Evolutionary conservation across 495 filamentous ascomycete genomes (phyloP), one percentile per base, ranked within the genome.

Genomic region (Neurospora sp.): DNA sequence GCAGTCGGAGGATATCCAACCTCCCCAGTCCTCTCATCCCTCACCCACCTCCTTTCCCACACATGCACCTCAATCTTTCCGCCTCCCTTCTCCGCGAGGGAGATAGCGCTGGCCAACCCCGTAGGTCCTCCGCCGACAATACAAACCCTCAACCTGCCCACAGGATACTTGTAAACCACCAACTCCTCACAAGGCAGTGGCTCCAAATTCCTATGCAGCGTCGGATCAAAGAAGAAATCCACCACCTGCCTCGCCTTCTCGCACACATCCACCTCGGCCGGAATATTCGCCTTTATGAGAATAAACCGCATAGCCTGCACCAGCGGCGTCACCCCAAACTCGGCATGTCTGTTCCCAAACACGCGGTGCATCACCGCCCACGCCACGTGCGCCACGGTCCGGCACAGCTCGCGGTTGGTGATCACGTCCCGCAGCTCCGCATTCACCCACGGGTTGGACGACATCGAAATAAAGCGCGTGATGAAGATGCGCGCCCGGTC

Each of bases 171-270:
- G 72, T 79, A 80, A 0, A 59, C 38, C 9, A 79, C 73, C 4
- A 77, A 44, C n/a, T 78, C 75, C 39, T 76, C 80, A 10, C 70
- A 68, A 1, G 77, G 81, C 16, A 78, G 27, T 0, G 80, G 76
- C 10, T 74, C 71, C 3, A 78, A 59, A 47, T 82, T 81, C 18
- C 81, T 73, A 4, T 79, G 76, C 22, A 82, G 47, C 9, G 80
- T 77, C 47, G 81, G 81, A 69, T 82, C 81, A 70, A 82, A 82
- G 72, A 81, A 82, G 73, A 82, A 82, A 73, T 82, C 81, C 10
- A 81, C 69, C 7, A 81, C 76, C 38, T 73, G 40, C 12, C 75
- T 72, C 41, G 75, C 74, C 37, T 76, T 75, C 53, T 35, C 27
- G 6, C 53, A 65, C 27, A 65, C 27, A 6, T 80, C 72, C 5